phyloP scores from a whole-genome alignment of 140 eudicot species.

The Flaveria floridana region DNA sequence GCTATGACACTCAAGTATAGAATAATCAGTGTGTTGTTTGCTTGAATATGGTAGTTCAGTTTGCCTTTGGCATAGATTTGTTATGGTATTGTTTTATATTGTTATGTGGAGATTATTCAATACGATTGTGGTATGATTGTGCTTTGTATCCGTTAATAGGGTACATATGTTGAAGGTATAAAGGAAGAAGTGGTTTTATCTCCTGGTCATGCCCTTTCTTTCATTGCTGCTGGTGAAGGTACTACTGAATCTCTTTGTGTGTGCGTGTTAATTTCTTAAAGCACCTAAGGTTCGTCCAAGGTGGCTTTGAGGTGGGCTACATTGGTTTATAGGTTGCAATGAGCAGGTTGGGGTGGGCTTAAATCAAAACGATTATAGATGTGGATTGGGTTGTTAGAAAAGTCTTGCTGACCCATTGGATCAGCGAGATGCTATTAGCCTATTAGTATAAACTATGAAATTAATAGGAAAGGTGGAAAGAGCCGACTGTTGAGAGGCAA shows the following conservation, averaged over 20 bases:
- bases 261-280: conserved; percentile 13
- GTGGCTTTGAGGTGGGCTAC: conserved; percentile 14
- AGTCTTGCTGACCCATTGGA: not conserved
- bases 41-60: not conserved
- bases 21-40: not conserved
- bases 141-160: conserved; percentile 48
- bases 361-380: conserved; percentile 1
- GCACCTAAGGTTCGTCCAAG: not conserved
- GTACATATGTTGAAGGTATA: conserved; percentile 98
- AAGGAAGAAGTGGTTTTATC: conserved; percentile 99
- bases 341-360: conserved; percentile 10
- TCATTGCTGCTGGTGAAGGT: conserved; percentile 99
- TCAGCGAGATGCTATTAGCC: not conserved
- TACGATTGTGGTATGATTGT: not conserved
- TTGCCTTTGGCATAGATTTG: conserved; percentile 1
- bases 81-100: conserved; percentile 8
- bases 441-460: not conserved
- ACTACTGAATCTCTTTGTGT: conserved; percentile 18
- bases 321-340: conserved; percentile 10
- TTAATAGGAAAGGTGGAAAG: conserved; percentile 3
- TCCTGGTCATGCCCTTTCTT: conserved; percentile 98
- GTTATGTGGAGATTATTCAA: conserved; percentile 19
- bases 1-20: not conserved
- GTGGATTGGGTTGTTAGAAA: not conserved
- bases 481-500: conserved; percentile 2